Evolutionary conservation across 768 basidiomycete species (phyloP), one percentile per base, ranked within the genome.

Genomic region (Hericium rajendrae): DNA sequence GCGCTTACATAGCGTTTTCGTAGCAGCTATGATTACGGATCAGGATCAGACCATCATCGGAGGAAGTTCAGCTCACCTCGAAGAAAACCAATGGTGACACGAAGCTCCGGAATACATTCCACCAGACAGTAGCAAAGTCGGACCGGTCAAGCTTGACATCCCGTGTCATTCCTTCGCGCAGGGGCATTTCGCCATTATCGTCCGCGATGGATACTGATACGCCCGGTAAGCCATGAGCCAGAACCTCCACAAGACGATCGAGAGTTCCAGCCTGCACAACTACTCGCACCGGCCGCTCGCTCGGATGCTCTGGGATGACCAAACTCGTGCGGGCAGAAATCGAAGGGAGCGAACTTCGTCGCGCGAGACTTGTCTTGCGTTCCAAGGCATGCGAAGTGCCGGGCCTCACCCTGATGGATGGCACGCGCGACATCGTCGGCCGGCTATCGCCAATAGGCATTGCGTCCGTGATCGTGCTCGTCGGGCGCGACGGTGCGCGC

Each of bases 171-270:
- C 84, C 83, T 61, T 88, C 86, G 20, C 82, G 73, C 46, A 92
- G 69, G 0, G 88, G 83, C 73, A 87, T 89, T 68, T 92, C 88
- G 0, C 91, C 91, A 62, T 90, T 91, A 65, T 92, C 90, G 61
- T 93, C 90, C 0, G 91, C 82, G 4, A 90, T 86, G 0, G 86
- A 85, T 0, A 91, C 88, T 0, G 86, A 85, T 4, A 92, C 82
- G 37, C 84, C 84, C 51, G 82, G 82, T 18, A 92, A 72, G 3
- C 91, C 91, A 64, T 88, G 85, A 0, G 89, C 83, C 15, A 93
- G 77, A 10, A 91, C 78, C 43, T 83, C 81, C 10, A 92, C 85
- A 1, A 93, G 74, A 26, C 80, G 76, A 59, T 86, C 85, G 15
- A 92, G 72, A 0, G 89, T 88, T 9, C 89, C 91, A 2, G 88